These are phyloP conservation scores for Triangularia verruculosa DNA, from an alignment of 2,329 filamentous ascomycete species.

Conservation along the genomic window DNA sequence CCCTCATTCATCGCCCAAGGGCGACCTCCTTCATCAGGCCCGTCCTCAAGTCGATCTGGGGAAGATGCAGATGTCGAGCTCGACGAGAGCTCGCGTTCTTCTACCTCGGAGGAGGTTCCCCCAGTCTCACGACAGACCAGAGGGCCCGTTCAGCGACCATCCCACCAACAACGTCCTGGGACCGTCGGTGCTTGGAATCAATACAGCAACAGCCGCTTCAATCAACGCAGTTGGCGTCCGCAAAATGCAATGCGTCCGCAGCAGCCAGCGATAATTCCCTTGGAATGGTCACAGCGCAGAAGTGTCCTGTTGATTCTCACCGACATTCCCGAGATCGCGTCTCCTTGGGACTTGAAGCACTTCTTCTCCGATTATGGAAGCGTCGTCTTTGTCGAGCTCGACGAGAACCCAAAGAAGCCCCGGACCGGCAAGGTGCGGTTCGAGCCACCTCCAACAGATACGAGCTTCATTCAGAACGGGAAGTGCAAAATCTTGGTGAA, in stretches of 20 bases:
- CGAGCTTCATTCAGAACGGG: constrained; percentile 47
- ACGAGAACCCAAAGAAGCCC: constrained; percentile 38
- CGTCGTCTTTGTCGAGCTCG: constrained; percentile 56
- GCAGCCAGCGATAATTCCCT: constrained; percentile 7
- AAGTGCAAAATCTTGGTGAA: constrained; percentile 28
- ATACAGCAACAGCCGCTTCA: neutral
- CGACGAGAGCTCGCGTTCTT: neutral
- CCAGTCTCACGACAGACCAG: neutral
- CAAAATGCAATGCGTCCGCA: neutral
- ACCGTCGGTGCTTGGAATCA: neutral
- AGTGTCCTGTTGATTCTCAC: constrained; percentile 31
- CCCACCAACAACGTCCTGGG: neutral
- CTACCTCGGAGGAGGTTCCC: neutral
- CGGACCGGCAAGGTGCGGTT: constrained; percentile 51
- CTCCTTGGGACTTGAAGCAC: constrained; percentile 46
- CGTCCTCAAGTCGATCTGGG: neutral
- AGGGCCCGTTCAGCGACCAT: neutral
- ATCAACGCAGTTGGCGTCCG: neutral
- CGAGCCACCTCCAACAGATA: constrained; percentile 49
- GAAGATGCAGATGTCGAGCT: neutral
- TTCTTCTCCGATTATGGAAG: constrained; percentile 52
- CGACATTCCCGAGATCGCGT: constrained; percentile 36
- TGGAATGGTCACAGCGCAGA: constrained; percentile 13
- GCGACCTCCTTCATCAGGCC: neutral
- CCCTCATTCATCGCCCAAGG: neutral